A percentile compares a stretch with the other conserved stretches of the same genome.
phyloP scores from a whole-genome alignment of 2,329 filamentous ascomycete species.

The Aspergillus neoniger region DNA sequence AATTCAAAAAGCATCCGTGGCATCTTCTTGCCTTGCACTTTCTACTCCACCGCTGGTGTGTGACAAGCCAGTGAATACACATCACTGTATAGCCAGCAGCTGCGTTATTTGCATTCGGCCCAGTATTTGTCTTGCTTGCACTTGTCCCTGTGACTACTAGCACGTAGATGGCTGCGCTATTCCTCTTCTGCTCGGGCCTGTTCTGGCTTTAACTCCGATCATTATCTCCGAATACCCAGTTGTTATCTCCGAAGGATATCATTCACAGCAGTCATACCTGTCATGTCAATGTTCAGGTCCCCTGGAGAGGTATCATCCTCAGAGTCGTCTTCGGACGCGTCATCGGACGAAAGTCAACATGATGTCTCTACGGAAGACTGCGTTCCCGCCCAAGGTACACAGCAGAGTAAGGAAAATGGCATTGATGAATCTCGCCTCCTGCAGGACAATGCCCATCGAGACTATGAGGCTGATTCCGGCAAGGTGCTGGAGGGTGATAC shows the following conservation, averaged over 20 bases:
- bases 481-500: constrained; percentile 34
- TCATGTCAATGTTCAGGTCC: constrained; percentile 45
- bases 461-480: constrained; percentile 15
- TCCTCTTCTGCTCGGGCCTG: neutral
- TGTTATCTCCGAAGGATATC: neutral
- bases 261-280: constrained; percentile 11
- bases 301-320: constrained; percentile 42
- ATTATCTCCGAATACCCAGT: neutral
- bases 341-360: constrained; percentile 28
- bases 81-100: neutral
- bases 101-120: no score
- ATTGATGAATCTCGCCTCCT: constrained; percentile 6
- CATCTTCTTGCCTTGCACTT: neutral
- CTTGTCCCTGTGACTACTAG: neutral
- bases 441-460: constrained; percentile 5
- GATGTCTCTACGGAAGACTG: constrained; percentile 14
- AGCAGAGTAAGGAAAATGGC: constrained; percentile 8
- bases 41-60: neutral
- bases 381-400: neutral
- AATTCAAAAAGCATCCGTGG: constrained; percentile 6
- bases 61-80: neutral
- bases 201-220: neutral
- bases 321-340: constrained; percentile 40
- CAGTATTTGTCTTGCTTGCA: neutral
- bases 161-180: constrained; percentile 2